Evolutionary conservation across 305 asterid genomes (phyloP), one percentile per base, ranked within the genome.

Genomic region (Ruellia speciosa): DNA sequence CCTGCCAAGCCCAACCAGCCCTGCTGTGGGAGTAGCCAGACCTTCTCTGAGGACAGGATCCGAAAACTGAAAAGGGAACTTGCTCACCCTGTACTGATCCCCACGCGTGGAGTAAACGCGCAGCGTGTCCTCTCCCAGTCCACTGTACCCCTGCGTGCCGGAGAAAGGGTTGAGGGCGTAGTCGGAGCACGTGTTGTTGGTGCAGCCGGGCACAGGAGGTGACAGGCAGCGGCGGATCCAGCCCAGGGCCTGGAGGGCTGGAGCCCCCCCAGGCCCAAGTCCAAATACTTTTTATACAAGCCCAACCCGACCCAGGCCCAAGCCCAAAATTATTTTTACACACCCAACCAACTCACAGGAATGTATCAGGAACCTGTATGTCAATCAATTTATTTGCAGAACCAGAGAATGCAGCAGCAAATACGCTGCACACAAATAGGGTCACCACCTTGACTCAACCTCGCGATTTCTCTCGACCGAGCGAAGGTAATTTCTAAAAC

Each of bases 361-460:
- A 76, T 14, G 72, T 66, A 65, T 70, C 76, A 0, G 71, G 62
- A 18, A 72, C 81, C 6, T 54, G 68, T 18, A 82, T 58, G 56
- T 82, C 81, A 46, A 62, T 71, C 72, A 80, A 35, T 66, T 73
- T 75, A 61, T 71, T 60, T 57, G 76, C 65, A 15, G 90, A 71
- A 48, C 90, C 79, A 2, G 73, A 75, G 60, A 83, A 77, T 13
- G 82, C 80, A 62, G 82, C 75, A 39, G 74, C 77, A 46, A 83
- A 72, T 28, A 66, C 58, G 51, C 81, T 73, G 65, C 82, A 82
- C n/a, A 85, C 39, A 54, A 78, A 72, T 48, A 85, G 74, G 24
- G 90, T 78, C 37, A 70, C 71, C 13, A 68, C 83, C 63, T 78
- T 81, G 7, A 85, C 86, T 53, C 88, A 24, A n/a, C n/a, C n/a